phyloP scores from a whole-genome alignment of 441 rosid genomes.

The Melastoma candidum region DNA sequence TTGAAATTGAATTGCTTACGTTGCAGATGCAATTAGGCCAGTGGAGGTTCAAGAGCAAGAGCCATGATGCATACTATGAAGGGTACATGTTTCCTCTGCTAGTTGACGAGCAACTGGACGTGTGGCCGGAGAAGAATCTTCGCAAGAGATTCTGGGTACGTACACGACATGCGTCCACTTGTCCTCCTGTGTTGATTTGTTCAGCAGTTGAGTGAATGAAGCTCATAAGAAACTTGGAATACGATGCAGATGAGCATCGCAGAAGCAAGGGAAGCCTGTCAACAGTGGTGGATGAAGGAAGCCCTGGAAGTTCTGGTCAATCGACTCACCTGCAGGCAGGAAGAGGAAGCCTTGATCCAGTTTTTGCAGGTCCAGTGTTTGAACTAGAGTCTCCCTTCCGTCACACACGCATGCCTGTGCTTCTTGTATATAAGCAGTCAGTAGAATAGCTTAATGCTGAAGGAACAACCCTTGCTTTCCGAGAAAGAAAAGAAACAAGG shows the following conservation, averaged over 20 bases:
- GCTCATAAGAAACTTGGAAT: background rate
- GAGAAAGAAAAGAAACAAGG: no score
- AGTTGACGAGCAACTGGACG: conserved; percentile 36
- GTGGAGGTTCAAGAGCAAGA: conserved; percentile 59
- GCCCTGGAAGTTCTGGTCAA: conserved; percentile 60
- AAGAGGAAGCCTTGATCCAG: background rate
- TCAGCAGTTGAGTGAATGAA: conserved; percentile 2
- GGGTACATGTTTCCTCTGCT: conserved; percentile 60
- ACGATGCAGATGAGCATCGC: conserved; percentile 41
- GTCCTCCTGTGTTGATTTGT: background rate
- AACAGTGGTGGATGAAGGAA: conserved; percentile 97
- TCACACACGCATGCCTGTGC: no score
- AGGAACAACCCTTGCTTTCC: no score
- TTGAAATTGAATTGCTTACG: background rate
- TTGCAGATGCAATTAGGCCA: conserved; percentile 45
- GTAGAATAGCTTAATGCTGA: no score
- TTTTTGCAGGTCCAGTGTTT: no score
- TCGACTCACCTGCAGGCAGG: conserved; percentile 24
- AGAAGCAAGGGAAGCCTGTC: conserved; percentile 73
- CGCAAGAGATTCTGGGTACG: conserved; percentile 55
- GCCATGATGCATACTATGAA: conserved; percentile 41
- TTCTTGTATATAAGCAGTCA: no score
- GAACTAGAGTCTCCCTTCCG: no score
- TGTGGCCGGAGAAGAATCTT: conserved; percentile 53
- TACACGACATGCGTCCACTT: background rate